A percentile compares a stretch with the other conserved stretches of the same genome.
phyloP scores from a whole-genome alignment of 2,329 filamentous ascomycete species.

The Leptographium galeiforme region DNA sequence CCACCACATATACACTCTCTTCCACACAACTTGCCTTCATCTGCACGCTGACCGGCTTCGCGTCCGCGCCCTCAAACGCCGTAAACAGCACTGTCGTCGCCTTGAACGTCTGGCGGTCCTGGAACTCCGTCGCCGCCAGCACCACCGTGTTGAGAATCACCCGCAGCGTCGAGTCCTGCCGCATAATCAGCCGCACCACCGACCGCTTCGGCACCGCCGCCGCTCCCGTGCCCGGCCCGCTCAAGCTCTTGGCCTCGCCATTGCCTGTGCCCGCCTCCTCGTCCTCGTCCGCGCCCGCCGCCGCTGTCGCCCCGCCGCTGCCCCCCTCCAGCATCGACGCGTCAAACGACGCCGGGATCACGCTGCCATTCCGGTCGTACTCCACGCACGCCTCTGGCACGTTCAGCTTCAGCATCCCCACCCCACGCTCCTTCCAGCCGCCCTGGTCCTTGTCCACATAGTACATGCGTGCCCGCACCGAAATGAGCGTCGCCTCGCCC shows the following conservation, averaged over 20 bases:
- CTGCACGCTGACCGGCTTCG: conserved; percentile 43
- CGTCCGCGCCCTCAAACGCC: conserved; percentile 43
- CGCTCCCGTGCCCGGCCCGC: too few relatives aligned
- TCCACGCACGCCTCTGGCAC: conserved; percentile 45
- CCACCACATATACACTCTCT: neutral
- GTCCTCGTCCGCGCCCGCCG: conserved; percentile 16
- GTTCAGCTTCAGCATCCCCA: conserved; percentile 76
- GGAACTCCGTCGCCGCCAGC: conserved; percentile 65
- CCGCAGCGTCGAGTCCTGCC: conserved; percentile 77
- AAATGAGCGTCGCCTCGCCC: conserved; percentile 49
- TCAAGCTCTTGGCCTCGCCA: neutral
- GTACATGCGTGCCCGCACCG: conserved; percentile 70
- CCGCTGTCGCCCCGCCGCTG: conserved; percentile 14
- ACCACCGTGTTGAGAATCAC: conserved; percentile 79
- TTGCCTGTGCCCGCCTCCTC: conserved; percentile 5
- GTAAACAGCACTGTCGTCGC: conserved; percentile 55
- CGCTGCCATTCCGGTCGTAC: conserved; percentile 28
- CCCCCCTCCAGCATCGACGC: conserved; percentile 9
- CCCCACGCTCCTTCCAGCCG: conserved; percentile 82
- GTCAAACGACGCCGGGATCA: conserved; percentile 12
- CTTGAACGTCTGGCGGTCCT: conserved; percentile 62
- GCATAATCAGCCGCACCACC: conserved; percentile 68
- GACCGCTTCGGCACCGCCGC: conserved; percentile 21
- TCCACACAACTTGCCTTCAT: conserved; percentile 37
- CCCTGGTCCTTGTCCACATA: conserved; percentile 54